Base-by-base conservation (phyloP, 495 filamentous ascomycete species). In the Daldinia vernicosa region DNA sequence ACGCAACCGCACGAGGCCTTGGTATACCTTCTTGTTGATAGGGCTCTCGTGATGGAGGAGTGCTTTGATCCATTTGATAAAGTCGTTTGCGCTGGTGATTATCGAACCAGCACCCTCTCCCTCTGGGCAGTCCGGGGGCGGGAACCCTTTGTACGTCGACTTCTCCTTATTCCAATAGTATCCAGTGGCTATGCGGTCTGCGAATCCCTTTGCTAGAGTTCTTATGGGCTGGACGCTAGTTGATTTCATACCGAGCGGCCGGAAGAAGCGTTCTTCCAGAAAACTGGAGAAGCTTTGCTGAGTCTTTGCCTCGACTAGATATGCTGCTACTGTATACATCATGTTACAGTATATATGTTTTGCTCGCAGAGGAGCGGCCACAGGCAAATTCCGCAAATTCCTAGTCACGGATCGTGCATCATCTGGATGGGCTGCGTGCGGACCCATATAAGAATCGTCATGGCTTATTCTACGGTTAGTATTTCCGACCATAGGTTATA, bases 51-150 rank as follows among this genome's bases (percentile, higher is more conserved):
- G 45, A 15, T 52, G 52, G 28, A 80, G 59, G 1, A 77, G 9
- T 0, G 80, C 80, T 12, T 74, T 74, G 1, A 85, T 60, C 83
- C 84, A 88, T 37, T 80, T 80, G 0, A 84, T 72, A 39, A 84
- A 87, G 66, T 88, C 86, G 4, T 84, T 76, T 6, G 84, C 86
- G 52, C 76, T 85, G 3, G 7, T 17, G 30, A 6, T 24, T 32
- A 75, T 47, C 8, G 43, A 47, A 12, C 43, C 43, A 19, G 43
- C 43, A 1, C 43, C 43, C 9, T 47, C 43, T 22, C 43, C 43
- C 19, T 47, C 43, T 9, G 43, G 43, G 24, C 43, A 47, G 0
- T 47, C 43, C 0, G 19, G 43, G 8, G 43, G 17, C 8, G 17
- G 17, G 17, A 47, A 70, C 2, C 52, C 59, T 4, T 14, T 11